Conservation (phyloP, 2,329 filamentous ascomycete species). For the Pseudogymnoascus sp. region DNA sequence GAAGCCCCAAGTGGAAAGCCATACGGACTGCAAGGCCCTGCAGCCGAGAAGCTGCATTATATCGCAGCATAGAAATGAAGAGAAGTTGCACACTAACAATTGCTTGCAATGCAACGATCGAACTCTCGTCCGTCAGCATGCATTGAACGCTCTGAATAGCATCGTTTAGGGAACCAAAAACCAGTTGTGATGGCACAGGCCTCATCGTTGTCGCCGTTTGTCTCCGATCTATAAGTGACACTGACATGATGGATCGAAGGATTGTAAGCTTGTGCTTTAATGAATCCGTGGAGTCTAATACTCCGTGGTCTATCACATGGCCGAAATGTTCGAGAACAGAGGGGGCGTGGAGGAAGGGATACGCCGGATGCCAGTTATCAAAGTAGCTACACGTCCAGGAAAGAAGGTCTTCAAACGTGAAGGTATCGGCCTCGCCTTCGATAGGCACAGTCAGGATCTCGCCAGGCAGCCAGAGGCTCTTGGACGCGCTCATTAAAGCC, state of each 20-base stretch:
- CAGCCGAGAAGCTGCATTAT: conserved; percentile 50
- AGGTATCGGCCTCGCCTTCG: background rate
- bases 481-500: conserved; percentile 2
- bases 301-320: conserved; percentile 31
- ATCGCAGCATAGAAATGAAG: conserved; percentile 47
- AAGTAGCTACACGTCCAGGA: conserved; percentile 48
- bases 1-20: conserved; percentile 49
- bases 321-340: conserved; percentile 43
- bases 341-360: conserved; percentile 49
- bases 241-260: conserved; percentile 44
- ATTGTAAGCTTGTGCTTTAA: conserved; percentile 36
- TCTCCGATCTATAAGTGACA: conserved; percentile 46
- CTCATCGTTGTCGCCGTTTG: conserved; percentile 28
- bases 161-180: conserved; percentile 44
- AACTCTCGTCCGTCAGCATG: conserved; percentile 41
- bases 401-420: conserved; percentile 41
- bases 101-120: conserved; percentile 42
- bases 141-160: conserved; percentile 44
- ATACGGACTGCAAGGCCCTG: conserved; percentile 49
- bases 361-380: conserved; percentile 50
- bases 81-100: conserved; percentile 47
- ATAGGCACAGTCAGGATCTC: background rate
- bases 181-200: conserved; percentile 36
- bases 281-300: conserved; percentile 18
- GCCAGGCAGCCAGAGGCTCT: conserved; percentile 14